Percentiles rank a stretch among this genome's conserved stretches.
Conservation (phyloP, 805 yeast species). For the Zygotorulaspora sp. region DNA sequence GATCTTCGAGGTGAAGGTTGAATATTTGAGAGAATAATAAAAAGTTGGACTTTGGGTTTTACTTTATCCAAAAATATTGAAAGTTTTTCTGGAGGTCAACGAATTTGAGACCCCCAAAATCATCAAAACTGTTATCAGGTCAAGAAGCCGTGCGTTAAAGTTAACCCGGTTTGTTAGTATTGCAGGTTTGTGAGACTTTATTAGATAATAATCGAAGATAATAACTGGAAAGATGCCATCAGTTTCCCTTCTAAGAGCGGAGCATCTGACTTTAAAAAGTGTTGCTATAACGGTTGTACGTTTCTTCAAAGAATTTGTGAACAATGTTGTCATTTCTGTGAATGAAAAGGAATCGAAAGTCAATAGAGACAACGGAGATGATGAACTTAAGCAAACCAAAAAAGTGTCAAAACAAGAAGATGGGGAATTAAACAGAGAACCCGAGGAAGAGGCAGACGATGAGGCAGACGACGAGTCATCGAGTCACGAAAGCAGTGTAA, state of each 20-base stretch:
- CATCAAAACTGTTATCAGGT: no score
- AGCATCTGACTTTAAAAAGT: constrained; percentile 7
- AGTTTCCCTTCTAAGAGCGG: constrained; percentile 11
- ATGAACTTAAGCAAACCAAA: not conserved
- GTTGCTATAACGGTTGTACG: constrained; percentile 8
- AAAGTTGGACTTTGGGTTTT: no score
- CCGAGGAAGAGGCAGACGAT: not conserved
- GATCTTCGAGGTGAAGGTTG: no score
- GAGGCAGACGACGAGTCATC: not conserved
- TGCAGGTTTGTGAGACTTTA: no score
- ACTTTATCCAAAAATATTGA: no score
- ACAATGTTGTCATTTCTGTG: constrained; percentile 13
- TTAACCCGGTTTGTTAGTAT: no score
- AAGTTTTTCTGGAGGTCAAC: no score
- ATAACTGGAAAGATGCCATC: constrained; percentile 7
- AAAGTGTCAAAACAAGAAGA: constrained; percentile 2
- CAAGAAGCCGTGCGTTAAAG: no score
- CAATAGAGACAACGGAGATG: not conserved
- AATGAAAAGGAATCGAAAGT: constrained; percentile 1
- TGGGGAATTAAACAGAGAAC: constrained; percentile 1
- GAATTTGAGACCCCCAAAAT: no score
- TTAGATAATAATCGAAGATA: no score
- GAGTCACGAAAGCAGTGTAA: not conserved
- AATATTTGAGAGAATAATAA: no score
- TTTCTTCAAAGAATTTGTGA: constrained; percentile 16